phyloP scores from a whole-genome alignment of 495 filamentous ascomycete species.

The Letharia lupina region DNA sequence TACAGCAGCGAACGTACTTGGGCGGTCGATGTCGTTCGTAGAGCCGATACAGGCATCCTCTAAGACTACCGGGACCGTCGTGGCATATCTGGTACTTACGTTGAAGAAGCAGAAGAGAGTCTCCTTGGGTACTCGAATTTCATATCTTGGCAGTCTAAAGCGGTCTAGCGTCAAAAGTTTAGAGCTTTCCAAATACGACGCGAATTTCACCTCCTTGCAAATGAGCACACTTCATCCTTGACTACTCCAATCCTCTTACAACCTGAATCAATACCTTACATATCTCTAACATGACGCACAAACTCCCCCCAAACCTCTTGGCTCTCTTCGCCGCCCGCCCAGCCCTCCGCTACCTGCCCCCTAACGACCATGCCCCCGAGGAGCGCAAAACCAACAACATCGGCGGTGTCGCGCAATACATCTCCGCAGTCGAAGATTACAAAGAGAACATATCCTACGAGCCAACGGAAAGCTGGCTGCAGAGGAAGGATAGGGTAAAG shows the following conservation, averaged over 20 bases:
- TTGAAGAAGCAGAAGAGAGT: background rate
- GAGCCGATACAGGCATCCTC: conserved; percentile 60
- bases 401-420: conserved; percentile 61
- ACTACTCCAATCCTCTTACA: background rate
- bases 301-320: conserved; percentile 84
- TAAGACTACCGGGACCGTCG: background rate
- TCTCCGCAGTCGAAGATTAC: conserved; percentile 60
- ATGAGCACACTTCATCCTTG: background rate
- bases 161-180: conserved; percentile 1
- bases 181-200: conserved; percentile 6
- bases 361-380: conserved; percentile 74
- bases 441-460: conserved; percentile 64
- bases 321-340: conserved; percentile 92
- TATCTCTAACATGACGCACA: conserved; percentile 69
- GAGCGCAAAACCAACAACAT: conserved; percentile 67
- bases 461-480: conserved; percentile 86
- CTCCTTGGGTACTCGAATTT: background rate
- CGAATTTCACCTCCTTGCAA: conserved; percentile 6
- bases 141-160: background rate
- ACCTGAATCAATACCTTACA: background rate
- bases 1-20: conserved; percentile 41
- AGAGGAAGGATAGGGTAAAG: conserved; percentile 71
- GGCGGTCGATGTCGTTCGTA: conserved; percentile 47
- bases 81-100: background rate
- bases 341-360: conserved; percentile 80